phyloP scores from a whole-genome alignment of 352 stramenopile genomes.

The Phytophthora pinifolia region DNA sequence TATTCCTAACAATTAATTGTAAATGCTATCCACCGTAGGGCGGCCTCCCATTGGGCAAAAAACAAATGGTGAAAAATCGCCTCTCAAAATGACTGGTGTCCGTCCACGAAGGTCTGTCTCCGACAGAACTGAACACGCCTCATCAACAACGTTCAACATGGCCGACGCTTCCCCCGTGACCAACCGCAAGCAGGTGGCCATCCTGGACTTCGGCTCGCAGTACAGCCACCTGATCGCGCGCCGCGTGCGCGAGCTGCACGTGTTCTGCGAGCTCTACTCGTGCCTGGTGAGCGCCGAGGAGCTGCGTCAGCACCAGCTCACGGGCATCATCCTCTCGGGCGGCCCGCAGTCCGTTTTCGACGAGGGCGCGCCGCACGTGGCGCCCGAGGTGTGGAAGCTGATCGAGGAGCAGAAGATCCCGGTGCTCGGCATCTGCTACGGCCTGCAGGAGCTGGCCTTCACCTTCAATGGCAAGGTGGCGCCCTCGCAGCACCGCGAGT shows the following conservation, averaged over 20 bases:
- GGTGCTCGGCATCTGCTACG: conserved; percentile 98
- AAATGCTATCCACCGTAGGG: no score
- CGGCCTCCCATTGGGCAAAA: no score
- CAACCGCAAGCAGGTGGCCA: conserved; percentile 95
- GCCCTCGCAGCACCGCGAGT: conserved; percentile 95
- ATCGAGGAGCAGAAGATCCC: conserved; percentile 96
- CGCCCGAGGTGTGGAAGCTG: conserved; percentile 94
- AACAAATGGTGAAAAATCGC: no score
- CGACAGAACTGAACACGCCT: conserved; percentile 33
- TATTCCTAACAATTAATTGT: no score
- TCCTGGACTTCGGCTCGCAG: conserved; percentile 99
- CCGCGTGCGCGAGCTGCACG: conserved; percentile 96
- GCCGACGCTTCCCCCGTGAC: conserved; percentile 73
- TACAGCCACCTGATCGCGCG: conserved; percentile 99
- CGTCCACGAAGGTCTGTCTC: no score
- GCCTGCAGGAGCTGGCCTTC: conserved; percentile 94
- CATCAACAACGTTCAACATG: conserved; percentile 44
- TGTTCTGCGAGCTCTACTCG: conserved; percentile 99
- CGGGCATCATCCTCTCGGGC: conserved; percentile 97
- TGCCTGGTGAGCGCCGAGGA: conserved; percentile 94
- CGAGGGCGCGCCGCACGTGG: conserved; percentile 93
- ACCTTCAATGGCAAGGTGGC: conserved; percentile 96
- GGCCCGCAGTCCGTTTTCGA: conserved; percentile 98
- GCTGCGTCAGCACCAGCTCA: conserved; percentile 93
- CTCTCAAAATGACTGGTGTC: no score